Base-by-base conservation (phyloP, 257 asterid genomes). In the Fraxinus pennsylvanica region DNA sequence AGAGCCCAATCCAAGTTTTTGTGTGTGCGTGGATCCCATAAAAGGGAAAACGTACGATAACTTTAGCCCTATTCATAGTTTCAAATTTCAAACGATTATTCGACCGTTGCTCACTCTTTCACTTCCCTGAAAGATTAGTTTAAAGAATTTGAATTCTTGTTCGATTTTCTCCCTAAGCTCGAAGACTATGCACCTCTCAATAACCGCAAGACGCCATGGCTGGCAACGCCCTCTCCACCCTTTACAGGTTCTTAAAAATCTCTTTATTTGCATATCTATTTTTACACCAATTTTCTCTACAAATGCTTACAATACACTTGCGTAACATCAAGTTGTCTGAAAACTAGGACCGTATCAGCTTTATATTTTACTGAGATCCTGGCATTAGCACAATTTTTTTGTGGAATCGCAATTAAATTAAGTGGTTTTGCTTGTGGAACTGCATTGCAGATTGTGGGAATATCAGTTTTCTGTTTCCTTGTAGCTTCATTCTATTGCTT, bases 141-240 rank as follows among this genome's bases (percentile, higher is more conserved):
- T 17, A 15, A n/a, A 21, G 45, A 12, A 45, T 19, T 13, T 14
- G 25, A 39, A 8, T 43, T 22, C 22, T 41, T 43, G n/a, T 7
- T 52, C 38, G 36, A 9, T 50, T 27, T 45, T 45, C 36, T 43
- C 65, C 17, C 10, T 15, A 74, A 74, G 68, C 27, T 13, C 7
- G 6, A 71, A 65, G 65, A 78, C 30, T 6, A 79, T 76, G 83
- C 69, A 63, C 6, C 69, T 22, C 35, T 63, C 69, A 9, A 22
- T 7, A 61, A 25, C 68, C 78, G 14, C 82, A 80, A 88, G 98
- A 82, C 96, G 92, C 90, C 97, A 95, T 87, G 99, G 99, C n/a
- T 95, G 99, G 99, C 96, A 95, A 78, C 96, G 92, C 74, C 99
- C 99, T 81, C 91, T 95, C 79, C 96, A 95, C 81, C 92, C 92